Conservation (phyloP, 2,329 filamentous ascomycete genomes). For the Podosphaera aphanis region DNA sequence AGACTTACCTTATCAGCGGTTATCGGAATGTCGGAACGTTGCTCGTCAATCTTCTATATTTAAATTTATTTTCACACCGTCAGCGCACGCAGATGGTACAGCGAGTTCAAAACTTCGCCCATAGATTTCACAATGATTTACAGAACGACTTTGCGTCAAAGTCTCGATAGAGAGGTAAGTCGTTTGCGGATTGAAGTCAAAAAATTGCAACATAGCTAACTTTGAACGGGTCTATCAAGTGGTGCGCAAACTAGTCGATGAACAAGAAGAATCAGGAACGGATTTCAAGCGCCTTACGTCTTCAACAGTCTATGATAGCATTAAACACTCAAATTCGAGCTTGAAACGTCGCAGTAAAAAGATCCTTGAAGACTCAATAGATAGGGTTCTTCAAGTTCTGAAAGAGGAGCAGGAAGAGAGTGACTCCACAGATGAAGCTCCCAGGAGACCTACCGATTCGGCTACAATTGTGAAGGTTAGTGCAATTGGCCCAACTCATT, state of each 20-base stretch:
- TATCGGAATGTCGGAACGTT: not conserved
- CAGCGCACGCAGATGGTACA: too few species aligned
- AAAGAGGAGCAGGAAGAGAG: conserved; percentile 26
- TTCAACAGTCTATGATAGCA: conserved; percentile 47
- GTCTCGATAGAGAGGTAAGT: conserved; percentile 37
- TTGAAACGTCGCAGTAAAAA: conserved; percentile 64
- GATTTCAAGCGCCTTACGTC: conserved; percentile 29
- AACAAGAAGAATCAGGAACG: conserved; percentile 29
- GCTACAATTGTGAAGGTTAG: conserved; percentile 12
- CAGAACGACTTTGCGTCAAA: conserved; percentile 25
- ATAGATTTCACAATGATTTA: conserved; percentile 5
- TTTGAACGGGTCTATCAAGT: conserved; percentile 44
- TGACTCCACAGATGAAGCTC: conserved; percentile 25
- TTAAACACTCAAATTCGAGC: conserved; percentile 70
- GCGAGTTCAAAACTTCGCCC: too few species aligned
- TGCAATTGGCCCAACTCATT: not conserved
- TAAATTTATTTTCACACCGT: not conserved
- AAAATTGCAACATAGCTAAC: not conserved
- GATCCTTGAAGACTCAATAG: conserved; percentile 62
- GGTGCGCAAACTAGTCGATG: conserved; percentile 51
- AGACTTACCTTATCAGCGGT: not conserved
- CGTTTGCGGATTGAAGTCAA: not conserved
- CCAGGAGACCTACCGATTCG: conserved; percentile 22
- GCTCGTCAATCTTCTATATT: not conserved
- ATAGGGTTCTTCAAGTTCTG: conserved; percentile 53